phyloP scores from a whole-genome alignment of 495 filamentous ascomycete genomes.

The Penicillium maclennaniae region DNA sequence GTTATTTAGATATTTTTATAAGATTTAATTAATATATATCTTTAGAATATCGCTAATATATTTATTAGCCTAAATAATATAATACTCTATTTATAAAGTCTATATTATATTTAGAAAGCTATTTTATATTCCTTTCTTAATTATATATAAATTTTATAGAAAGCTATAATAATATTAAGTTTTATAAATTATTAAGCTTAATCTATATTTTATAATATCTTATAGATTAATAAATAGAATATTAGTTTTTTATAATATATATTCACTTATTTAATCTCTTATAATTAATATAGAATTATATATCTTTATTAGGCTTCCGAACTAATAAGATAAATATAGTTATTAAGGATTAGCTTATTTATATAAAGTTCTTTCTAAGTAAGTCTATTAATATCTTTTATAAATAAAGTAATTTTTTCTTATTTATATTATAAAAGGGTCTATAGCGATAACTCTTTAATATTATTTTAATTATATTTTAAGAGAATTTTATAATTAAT shows the following conservation, averaged over 20 bases:
- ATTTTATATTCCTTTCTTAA: no score
- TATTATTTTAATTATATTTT: not conserved
- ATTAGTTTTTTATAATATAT: not conserved
- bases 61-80: not conserved
- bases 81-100: no score
- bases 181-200: no score
- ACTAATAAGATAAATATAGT: no score
- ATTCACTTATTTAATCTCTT: not conserved
- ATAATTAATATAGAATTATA: no score
- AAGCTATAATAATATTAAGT: no score
- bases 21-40: not conserved
- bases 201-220: not conserved
- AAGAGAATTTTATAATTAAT: conserved; percentile 2
- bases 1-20: not conserved
- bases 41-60: not conserved
- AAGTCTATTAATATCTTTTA: no score
- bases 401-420: not conserved
- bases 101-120: not conserved
- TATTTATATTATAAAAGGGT: not conserved
- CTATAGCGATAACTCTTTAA: not conserved
- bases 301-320: no score
- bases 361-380: no score
- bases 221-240: not conserved
- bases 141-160: no score
- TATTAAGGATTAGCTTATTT: no score